Conservation (phyloP, 106 monocot genomes). For the Ottelia alismoides region DNA sequence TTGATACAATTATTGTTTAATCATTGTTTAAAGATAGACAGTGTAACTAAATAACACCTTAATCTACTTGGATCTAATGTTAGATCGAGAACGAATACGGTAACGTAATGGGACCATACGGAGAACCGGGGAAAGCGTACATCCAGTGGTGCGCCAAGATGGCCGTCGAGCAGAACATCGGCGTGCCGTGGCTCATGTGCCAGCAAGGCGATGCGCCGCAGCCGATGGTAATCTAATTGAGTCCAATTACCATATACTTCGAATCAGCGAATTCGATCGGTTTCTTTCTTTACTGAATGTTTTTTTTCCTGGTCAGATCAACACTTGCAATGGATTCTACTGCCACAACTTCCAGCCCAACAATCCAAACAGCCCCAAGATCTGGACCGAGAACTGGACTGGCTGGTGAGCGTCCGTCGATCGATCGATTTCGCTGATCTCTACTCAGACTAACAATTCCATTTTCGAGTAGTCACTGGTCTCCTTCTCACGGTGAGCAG, state of each 20-base stretch:
- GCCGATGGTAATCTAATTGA: conserved; percentile 17
- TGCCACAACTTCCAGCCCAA: conserved; percentile 39
- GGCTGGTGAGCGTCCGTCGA: conserved; percentile 53
- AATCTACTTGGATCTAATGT: no score
- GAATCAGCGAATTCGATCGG: background rate
- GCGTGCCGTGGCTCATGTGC: conserved; percentile 35
- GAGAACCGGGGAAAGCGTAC: conserved; percentile 20
- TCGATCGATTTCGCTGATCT: no score
- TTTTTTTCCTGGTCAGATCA: conserved; percentile 25
- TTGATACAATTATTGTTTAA: no score
- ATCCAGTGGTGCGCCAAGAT: conserved; percentile 28
- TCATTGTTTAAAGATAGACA: no score
- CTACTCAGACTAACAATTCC: no score
- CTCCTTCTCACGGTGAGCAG: no score
- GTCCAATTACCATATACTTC: background rate
- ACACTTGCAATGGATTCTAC: conserved; percentile 65
- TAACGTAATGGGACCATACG: conserved; percentile 21
- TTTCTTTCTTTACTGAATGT: background rate
- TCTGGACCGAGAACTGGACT: conserved; percentile 82
- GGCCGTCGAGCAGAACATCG: conserved; percentile 17
- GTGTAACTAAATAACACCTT: no score
- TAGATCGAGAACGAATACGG: conserved; percentile 39
- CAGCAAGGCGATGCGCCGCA: conserved; percentile 31
- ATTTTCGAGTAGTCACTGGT: no score
- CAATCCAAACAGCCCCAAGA: conserved; percentile 38